Evolutionary conservation across 139 green algal genomes (phyloP).

Genomic region (Chlorella sp.): DNA sequence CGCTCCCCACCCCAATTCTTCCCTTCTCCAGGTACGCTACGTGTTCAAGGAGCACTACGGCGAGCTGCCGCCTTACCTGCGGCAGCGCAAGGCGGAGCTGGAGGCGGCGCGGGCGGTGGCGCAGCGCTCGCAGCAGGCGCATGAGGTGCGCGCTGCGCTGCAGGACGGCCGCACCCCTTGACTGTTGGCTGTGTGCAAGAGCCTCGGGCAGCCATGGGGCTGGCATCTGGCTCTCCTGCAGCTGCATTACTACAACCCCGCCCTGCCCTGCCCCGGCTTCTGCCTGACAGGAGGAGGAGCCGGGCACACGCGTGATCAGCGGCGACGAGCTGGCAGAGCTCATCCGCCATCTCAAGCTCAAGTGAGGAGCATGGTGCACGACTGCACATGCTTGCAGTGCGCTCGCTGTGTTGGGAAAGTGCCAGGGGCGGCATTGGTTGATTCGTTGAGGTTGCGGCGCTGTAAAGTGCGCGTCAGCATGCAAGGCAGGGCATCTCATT

Average conservation of each 20-base stretch:
- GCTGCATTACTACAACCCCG: neutral
- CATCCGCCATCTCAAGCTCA: constrained; percentile 85
- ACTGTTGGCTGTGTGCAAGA: no score
- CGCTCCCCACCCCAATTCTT: neutral
- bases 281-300: constrained; percentile 6
- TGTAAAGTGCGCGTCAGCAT: no score
- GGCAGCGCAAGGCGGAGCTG: constrained; percentile 63
- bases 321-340: constrained; percentile 74
- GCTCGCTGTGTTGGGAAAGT: no score
- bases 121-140: neutral
- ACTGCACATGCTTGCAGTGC: no score
- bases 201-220: no score
- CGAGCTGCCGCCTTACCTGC: constrained; percentile 85
- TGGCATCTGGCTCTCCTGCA: no score
- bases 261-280: neutral
- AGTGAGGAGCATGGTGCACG: constrained; percentile 51
- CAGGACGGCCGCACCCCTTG: no score
- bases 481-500: no score
- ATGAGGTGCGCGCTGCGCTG: neutral
- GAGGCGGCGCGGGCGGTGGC: constrained; percentile 47
- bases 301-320: constrained; percentile 34
- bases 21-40: constrained; percentile 53
- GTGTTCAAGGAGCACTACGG: constrained; percentile 77
- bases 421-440: no score
- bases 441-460: no score